Evolutionary conservation across 2,329 filamentous ascomycete genomes (phyloP), one percentile per base, ranked within the genome.

Genomic region (Paecilomyces sp.): DNA sequence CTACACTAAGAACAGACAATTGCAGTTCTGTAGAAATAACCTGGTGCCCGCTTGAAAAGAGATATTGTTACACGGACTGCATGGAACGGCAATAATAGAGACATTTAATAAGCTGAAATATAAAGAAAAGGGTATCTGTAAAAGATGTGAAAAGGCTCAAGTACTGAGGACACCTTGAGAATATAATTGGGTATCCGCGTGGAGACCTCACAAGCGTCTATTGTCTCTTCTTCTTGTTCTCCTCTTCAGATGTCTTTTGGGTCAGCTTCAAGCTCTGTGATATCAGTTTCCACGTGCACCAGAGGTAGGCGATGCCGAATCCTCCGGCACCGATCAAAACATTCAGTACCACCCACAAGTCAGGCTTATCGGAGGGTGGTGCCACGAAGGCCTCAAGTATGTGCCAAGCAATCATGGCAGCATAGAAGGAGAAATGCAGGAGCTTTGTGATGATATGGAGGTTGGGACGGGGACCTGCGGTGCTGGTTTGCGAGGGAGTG

Each of bases 341-440:
- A 69, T 99, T 99, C 12, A 87, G 83, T 2, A 99, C 92, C 2
- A 95, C 88, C 93, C 93, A 99, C 1, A 99, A 78, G 77, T 99
- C 94, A 0, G 94, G 94, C 76, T 96, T 97, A 60, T 83, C 81
- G 0, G 78, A 67, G 3, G 93, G 92, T 13, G 92, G 87, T 9
- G 74, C 62, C 0, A 92, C 76, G 61, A 86, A 86, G 1, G 83
- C 83, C 66, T 96, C 91, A 0, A 86, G 77, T 12, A 90, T 74
- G 73, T 99, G 94, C 91, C 94, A 97, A 13, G 75, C 81, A 13
- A 85, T 79, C 88, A 97, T 96, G 33, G 80, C 81, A 3, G 85
- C 64, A 70, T 97, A 97, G 66, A 94, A 92, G 12, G 79, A 76
- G 12, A 86, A 74, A 69, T 99, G 94, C 3, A 96, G 67, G 3